Conservation (phyloP, 176 grass and related monocot species). For the Triticum turgidum region DNA sequence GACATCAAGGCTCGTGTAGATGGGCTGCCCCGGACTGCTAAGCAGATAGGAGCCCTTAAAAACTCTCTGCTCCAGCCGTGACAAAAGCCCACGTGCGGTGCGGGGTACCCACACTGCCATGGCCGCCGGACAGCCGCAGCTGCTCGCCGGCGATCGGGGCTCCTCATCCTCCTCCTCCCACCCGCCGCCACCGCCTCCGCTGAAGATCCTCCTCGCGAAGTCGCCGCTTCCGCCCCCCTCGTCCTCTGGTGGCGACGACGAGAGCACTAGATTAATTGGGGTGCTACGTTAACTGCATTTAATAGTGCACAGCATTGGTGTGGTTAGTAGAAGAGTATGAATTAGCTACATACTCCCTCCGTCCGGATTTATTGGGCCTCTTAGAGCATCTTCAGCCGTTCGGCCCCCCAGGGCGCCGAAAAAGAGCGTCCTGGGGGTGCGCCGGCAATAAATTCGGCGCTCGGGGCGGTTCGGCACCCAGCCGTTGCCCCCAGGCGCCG, state of each 20-base stretch:
- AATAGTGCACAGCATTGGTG: not conserved
- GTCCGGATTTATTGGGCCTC: too few relatives aligned
- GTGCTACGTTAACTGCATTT: not conserved
- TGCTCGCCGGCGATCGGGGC: constrained; percentile 27
- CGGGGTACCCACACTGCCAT: constrained; percentile 11
- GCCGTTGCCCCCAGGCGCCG: too few relatives aligned
- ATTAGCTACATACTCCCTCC: not conserved
- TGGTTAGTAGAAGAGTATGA: not conserved
- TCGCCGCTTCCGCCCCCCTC: constrained; percentile 34
- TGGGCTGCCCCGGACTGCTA: too few relatives aligned
- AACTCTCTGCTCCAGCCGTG: not conserved
- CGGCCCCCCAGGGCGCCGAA: too few relatives aligned
- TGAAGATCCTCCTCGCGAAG: constrained; percentile 94
- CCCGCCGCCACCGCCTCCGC: constrained; percentile 53
- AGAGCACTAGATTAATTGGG: not conserved
- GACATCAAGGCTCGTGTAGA: too few relatives aligned
- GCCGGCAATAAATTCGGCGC: too few relatives aligned
- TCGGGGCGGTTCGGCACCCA: too few relatives aligned
- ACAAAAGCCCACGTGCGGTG: not conserved
- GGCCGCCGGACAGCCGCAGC: constrained; percentile 41
- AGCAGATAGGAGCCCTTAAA: too few relatives aligned
- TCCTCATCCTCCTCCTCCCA: constrained; percentile 31
- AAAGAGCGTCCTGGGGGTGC: too few relatives aligned
- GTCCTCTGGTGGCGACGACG: constrained; percentile 35
- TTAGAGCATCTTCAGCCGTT: too few relatives aligned